Evolutionary conservation across 208 protist genomes (phyloP).

Genomic region (Trichomonas gallinae): DNA sequence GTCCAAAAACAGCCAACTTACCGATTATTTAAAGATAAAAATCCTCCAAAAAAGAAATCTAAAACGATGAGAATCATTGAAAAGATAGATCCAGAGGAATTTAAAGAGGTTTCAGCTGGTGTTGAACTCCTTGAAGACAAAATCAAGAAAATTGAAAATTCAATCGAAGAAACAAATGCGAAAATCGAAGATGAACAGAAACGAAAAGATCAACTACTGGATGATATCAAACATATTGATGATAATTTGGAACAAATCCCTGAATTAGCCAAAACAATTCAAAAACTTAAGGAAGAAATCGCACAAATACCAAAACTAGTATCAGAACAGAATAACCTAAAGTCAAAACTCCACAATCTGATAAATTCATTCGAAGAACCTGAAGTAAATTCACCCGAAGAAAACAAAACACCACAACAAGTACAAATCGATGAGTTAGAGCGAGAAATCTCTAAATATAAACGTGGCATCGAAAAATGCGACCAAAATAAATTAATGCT

Average conservation of each 20-base stretch:
- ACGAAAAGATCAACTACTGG: neutral
- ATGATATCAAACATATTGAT: neutral
- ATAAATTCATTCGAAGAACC: neutral
- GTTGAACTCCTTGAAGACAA: neutral
- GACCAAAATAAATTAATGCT: neutral
- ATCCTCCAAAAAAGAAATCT: neutral
- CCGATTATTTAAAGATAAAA: neutral
- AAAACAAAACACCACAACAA: neutral
- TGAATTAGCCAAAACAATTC: neutral
- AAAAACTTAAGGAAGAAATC: neutral
- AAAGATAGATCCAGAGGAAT: neutral
- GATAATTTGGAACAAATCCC: neutral
- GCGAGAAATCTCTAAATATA: neutral
- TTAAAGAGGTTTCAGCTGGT: neutral
- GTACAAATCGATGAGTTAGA: neutral
- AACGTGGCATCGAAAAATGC: neutral
- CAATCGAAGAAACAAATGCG: neutral
- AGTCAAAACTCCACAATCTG: neutral
- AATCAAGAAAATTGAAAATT: neutral
- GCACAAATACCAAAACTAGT: neutral
- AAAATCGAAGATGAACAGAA: neutral
- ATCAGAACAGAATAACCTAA: neutral
- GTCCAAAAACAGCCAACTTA: neutral
- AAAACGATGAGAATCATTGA: neutral
- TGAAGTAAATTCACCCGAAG: neutral